Percentiles rank a stretch among this genome's conserved stretches.
Evolutionary conservation across 257 asterid genomes (phyloP).

Genomic region (Gardenia jasminoides): DNA sequence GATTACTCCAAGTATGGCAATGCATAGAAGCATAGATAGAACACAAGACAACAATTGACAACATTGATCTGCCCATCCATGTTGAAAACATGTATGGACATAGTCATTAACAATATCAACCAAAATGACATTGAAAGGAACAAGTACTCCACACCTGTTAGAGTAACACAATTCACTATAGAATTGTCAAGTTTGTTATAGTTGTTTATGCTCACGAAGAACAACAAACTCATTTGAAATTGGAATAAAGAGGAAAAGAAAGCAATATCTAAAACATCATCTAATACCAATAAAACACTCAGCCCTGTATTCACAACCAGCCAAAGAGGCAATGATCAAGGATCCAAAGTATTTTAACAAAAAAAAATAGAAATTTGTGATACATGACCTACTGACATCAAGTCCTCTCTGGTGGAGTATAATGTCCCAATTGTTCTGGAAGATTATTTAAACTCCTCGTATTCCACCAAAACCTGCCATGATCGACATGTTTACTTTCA

Average conservation of each 20-base stretch:
- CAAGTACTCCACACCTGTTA: background rate
- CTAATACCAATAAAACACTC: constrained; percentile 5
- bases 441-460: constrained; percentile 61
- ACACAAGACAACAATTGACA: background rate
- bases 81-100: background rate
- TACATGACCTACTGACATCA: constrained; percentile 24
- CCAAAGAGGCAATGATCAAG: constrained; percentile 4
- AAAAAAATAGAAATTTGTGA: background rate
- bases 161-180: background rate
- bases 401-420: constrained; percentile 77
- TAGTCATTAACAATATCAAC: no score
- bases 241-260: background rate
- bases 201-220: background rate
- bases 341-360: background rate
- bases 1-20: background rate
- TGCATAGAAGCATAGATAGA: background rate
- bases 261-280: background rate
- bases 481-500: constrained; percentile 47
- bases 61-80: background rate
- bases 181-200: background rate
- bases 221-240: background rate
- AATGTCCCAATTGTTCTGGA: constrained; percentile 75
- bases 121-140: background rate
- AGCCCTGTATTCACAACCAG: background rate
- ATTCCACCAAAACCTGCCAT: constrained; percentile 63